These are phyloP conservation scores for Fraxinus excelsior DNA, from an alignment of 257 asterid genomes.

Conservation along the genomic window DNA sequence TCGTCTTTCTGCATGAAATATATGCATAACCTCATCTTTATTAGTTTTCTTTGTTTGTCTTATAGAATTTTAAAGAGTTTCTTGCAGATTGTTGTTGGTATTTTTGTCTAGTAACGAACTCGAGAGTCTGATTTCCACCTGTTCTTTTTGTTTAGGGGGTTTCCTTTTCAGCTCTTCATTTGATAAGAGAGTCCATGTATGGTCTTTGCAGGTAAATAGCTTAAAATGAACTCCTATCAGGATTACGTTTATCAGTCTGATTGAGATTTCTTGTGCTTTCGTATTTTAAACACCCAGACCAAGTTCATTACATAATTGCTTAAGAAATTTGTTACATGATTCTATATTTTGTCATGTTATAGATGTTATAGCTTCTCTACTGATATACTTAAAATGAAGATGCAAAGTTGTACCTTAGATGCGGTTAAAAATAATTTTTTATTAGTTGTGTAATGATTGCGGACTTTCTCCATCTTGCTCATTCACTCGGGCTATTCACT, in stretches of 20 bases:
- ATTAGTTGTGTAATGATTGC: background rate
- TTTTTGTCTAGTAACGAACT: slow-evolving; percentile 1
- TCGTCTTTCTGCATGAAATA: background rate
- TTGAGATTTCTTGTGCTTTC: background rate
- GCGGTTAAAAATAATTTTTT: background rate
- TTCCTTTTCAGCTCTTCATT: slow-evolving; percentile 92
- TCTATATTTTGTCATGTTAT: background rate
- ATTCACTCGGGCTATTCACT: no score
- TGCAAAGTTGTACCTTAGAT: background rate
- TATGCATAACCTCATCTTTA: background rate
- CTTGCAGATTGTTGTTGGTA: background rate
- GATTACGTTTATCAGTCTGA: background rate
- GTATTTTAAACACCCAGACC: background rate
- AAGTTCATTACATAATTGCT: background rate
- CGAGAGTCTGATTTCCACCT: slow-evolving; percentile 14
- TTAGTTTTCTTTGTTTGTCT: background rate
- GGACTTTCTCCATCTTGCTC: no score
- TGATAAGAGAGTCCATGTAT: slow-evolving; percentile 76
- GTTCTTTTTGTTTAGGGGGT: slow-evolving; percentile 56
- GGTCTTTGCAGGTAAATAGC: slow-evolving; percentile 82
- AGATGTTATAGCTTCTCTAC: background rate
- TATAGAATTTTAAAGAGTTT: background rate
- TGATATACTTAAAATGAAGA: background rate
- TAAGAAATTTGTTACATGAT: background rate
- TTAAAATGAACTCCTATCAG: slow-evolving; percentile 10